Evolutionary conservation across 75 land plant species (phyloP).

Genomic region (Pinus taeda): DNA sequence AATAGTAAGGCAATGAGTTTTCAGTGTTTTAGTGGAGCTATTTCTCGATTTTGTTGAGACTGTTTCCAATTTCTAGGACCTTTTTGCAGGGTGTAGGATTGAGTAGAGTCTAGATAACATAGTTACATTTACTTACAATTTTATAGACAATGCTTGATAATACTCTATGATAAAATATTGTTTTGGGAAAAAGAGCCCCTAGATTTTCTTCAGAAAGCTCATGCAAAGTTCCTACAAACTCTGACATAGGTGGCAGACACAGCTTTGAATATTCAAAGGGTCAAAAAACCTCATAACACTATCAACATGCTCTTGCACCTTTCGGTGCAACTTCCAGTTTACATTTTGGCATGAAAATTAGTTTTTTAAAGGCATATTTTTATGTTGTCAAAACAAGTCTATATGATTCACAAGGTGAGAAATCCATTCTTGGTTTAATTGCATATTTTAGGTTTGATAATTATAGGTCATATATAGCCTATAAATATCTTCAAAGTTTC

Average conservation of each 20-base stretch:
- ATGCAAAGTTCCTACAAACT: neutral
- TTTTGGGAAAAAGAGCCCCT: neutral
- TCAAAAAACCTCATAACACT: no score
- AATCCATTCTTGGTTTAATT: no score
- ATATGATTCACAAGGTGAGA: no score
- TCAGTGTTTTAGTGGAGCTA: constrained; percentile 7
- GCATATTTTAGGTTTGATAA: no score
- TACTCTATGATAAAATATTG: neutral
- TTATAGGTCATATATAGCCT: no score
- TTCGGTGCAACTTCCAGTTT: no score
- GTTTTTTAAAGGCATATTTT: no score
- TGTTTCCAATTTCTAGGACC: neutral
- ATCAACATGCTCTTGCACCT: no score
- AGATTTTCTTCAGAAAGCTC: neutral
- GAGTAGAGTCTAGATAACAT: neutral
- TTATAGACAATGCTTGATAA: neutral
- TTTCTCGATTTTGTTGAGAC: constrained; percentile 5
- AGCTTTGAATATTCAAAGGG: neutral
- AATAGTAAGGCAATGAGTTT: constrained; percentile 5
- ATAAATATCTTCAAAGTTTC: no score
- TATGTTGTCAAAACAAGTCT: no score
- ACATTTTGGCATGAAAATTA: no score
- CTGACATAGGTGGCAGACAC: neutral
- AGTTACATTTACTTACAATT: neutral
- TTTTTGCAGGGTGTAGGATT: neutral